A percentile compares a stretch with the other conserved stretches of the same genome.
Conservation (phyloP, 305 asterid genomes). For the Fraxinus velutina region DNA sequence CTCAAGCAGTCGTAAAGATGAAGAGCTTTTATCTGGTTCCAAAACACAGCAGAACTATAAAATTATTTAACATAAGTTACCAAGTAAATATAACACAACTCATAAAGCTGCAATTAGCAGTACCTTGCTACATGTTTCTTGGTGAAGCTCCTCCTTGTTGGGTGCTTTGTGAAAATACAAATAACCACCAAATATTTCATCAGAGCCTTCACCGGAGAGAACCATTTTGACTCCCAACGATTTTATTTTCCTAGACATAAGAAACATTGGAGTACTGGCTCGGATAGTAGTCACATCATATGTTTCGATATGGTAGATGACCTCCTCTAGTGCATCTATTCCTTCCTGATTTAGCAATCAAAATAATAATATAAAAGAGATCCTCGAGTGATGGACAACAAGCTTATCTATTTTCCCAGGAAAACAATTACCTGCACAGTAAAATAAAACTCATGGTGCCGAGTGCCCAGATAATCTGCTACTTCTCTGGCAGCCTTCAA, state of each 20-base stretch:
- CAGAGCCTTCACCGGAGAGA: slow-evolving; percentile 99
- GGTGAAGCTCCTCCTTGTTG: slow-evolving; percentile 86
- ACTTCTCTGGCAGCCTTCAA: slow-evolving; percentile 95
- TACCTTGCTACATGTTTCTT: slow-evolving; percentile 96
- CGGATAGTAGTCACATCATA: slow-evolving; percentile 95
- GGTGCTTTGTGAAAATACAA: slow-evolving; percentile 98
- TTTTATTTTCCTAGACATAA: slow-evolving; percentile 93
- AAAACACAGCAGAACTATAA: slow-evolving; percentile 16
- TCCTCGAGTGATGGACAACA: background rate
- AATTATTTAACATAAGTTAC: background rate
- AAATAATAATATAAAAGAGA: slow-evolving; percentile 24
- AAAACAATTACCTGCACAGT: slow-evolving; percentile 76
- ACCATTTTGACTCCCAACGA: slow-evolving; percentile 98
- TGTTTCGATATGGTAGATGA: slow-evolving; percentile 89
- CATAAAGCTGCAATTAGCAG: background rate
- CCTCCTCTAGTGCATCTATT: slow-evolving; percentile 94
- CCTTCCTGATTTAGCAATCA: slow-evolving; percentile 75
- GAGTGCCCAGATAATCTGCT: slow-evolving; percentile 86
- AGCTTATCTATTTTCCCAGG: background rate
- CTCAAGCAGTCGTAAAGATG: slow-evolving; percentile 99
- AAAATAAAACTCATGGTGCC: slow-evolving; percentile 93
- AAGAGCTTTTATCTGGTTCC: slow-evolving; percentile 84
- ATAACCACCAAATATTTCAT: slow-evolving; percentile 98
- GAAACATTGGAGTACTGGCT: slow-evolving; percentile 99
- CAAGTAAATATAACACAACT: background rate